phyloP scores from a whole-genome alignment of 2,329 filamentous ascomycete species.

The Eutypella sp. region DNA sequence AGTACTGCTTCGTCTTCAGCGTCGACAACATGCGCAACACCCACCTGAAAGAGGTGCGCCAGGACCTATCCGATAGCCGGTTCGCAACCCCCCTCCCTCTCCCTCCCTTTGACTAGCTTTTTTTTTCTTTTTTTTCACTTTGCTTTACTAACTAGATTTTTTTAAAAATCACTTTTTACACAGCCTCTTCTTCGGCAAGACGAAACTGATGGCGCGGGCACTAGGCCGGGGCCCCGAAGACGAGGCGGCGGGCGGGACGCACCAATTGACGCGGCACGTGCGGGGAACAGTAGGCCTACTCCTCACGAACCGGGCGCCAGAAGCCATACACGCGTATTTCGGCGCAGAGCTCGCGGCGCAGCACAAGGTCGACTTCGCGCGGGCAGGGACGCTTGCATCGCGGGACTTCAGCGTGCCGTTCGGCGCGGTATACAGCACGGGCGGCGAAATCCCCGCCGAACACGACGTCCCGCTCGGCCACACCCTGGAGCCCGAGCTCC shows the following conservation, averaged over 20 bases:
- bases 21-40: slow-evolving; percentile 98
- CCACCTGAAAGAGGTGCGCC: slow-evolving; percentile 85
- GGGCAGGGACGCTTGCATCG: slow-evolving; percentile 72
- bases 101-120: not conserved
- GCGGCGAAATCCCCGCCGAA: slow-evolving; percentile 71
- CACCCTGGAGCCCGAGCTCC: slow-evolving; percentile 83
- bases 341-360: slow-evolving; percentile 48
- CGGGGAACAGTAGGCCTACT: slow-evolving; percentile 82
- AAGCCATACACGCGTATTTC: slow-evolving; percentile 69
- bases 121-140: slow-evolving; percentile 1
- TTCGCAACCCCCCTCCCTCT: slow-evolving; percentile 36
- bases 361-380: slow-evolving; percentile 79
- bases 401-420: slow-evolving; percentile 75
- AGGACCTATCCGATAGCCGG: slow-evolving; percentile 80
- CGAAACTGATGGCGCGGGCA: slow-evolving; percentile 96
- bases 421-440: slow-evolving; percentile 76
- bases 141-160: too few relatives aligned
- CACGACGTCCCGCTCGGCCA: slow-evolving; percentile 85
- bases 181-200: slow-evolving; percentile 98
- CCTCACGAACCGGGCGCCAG: slow-evolving; percentile 74
- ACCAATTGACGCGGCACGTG: slow-evolving; percentile 64
- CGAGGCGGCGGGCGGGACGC: slow-evolving; percentile 74
- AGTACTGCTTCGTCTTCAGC: slow-evolving; percentile 87
- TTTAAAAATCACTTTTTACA: not conserved
- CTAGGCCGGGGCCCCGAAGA: slow-evolving; percentile 74